These are phyloP conservation scores for Calocera viscosa DNA, from an alignment of 768 basidiomycete genomes.

Conservation along the genomic window DNA sequence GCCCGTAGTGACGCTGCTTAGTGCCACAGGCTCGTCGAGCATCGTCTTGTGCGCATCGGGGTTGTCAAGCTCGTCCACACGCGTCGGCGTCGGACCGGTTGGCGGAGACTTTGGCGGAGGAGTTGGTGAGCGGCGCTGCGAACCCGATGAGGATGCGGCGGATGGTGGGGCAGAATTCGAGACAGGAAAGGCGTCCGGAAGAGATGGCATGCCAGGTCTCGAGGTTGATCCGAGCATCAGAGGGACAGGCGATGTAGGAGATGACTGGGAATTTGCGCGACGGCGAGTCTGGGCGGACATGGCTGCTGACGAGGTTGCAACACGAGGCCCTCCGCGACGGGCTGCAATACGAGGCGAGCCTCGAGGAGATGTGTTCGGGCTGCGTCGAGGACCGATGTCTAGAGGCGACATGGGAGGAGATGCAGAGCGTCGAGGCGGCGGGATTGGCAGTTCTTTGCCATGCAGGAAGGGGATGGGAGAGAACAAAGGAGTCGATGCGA, in stretches of 20 bases:
- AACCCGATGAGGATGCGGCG: not conserved
- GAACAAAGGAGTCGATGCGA: conserved; percentile 67
- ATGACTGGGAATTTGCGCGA: not conserved
- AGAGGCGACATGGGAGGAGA: conserved; percentile 67
- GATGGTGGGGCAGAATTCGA: not conserved
- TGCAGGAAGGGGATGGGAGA: conserved; percentile 81
- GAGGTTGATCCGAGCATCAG: not conserved
- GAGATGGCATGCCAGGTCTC: not conserved
- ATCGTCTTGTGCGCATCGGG: not conserved
- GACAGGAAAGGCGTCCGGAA: not conserved
- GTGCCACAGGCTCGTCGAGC: not conserved
- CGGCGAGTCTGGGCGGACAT: not conserved
- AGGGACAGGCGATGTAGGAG: not conserved
- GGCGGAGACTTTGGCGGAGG: not conserved
- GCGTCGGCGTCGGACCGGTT: not conserved
- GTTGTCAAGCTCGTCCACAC: not conserved
- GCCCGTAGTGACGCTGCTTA: not conserved
- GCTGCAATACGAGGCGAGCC: not conserved
- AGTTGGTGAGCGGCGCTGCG: not conserved
- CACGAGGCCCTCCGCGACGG: not conserved
- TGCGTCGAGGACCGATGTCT: conserved; percentile 43
- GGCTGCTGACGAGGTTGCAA: not conserved
- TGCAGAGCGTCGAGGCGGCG: conserved; percentile 48
- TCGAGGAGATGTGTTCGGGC: not conserved
- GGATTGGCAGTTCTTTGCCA: conserved; percentile 37